Evolutionary conservation across 306 rosid species (phyloP).

Genomic region (Heteromeles arbutifolia): DNA sequence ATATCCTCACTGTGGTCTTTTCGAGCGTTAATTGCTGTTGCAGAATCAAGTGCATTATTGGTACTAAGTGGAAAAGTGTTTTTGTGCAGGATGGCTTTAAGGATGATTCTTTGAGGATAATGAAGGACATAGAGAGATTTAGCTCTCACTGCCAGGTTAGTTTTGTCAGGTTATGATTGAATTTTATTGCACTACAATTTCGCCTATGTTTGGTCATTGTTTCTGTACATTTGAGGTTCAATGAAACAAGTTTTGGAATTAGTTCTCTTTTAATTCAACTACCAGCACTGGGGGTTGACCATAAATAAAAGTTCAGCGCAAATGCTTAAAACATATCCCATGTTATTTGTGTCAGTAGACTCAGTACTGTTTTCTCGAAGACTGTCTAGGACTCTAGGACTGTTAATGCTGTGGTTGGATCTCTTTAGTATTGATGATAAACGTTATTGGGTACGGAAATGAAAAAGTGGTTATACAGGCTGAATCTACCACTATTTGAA

Average conservation of each 20-base stretch:
- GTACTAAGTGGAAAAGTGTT: not conserved
- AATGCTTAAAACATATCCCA: not conserved
- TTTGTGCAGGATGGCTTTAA: conserved; percentile 77
- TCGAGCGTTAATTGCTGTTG: not conserved
- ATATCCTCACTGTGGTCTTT: not conserved
- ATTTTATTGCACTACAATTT: not conserved
- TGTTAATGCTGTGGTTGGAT: not conserved
- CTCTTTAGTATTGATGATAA: not conserved
- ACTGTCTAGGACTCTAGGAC: not conserved
- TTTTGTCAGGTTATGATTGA: conserved; percentile 15
- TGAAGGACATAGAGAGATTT: conserved; percentile 56
- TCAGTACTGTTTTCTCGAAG: not conserved
- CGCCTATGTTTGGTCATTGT: not conserved
- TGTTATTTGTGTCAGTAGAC: not conserved
- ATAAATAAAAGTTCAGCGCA: not conserved
- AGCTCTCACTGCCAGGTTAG: conserved; percentile 64
- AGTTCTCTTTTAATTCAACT: not conserved
- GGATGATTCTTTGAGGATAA: conserved; percentile 85
- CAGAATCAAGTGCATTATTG: not conserved
- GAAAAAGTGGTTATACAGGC: not conserved
- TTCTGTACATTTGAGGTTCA: not conserved
- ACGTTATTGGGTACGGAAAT: not conserved
- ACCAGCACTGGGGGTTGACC: not conserved
- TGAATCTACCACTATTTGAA: not conserved
- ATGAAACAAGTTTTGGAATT: not conserved